Conservation (phyloP, 75 land plant genomes). For the Cupressus sempervirens region DNA sequence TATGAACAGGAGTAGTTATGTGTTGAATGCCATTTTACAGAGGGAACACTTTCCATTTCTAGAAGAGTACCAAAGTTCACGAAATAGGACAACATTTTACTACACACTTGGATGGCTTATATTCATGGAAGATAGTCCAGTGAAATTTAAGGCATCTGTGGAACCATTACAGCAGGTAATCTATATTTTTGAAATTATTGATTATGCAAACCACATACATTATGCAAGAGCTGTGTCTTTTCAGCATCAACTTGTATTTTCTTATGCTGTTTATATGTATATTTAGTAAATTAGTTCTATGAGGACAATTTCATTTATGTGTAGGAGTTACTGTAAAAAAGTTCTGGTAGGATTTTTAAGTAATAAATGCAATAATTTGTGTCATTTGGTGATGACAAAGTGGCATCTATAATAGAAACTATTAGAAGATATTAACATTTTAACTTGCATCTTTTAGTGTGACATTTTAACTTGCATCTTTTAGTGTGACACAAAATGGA, state of each 20-base stretch:
- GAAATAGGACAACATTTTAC: slow-evolving; percentile 85
- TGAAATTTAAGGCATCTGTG: slow-evolving; percentile 82
- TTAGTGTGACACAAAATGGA: neutral
- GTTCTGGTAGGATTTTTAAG: neutral
- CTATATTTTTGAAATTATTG: neutral
- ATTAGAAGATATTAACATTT: too few relatives aligned
- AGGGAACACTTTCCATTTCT: slow-evolving; percentile 94
- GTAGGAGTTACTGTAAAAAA: neutral
- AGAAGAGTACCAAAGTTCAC: slow-evolving; percentile 81
- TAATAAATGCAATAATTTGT: neutral
- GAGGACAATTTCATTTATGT: neutral
- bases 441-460: neutral
- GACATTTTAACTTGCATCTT: too few relatives aligned
- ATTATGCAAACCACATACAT: neutral
- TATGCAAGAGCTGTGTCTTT: neutral
- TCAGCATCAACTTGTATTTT: neutral
- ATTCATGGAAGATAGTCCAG: slow-evolving; percentile 87
- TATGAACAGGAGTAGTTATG: neutral
- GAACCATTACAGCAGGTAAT: slow-evolving; percentile 76
- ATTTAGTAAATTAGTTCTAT: neutral
- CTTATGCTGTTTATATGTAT: neutral
- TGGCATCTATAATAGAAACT: neutral
- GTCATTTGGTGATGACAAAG: neutral
- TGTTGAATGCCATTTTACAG: slow-evolving; percentile 30
- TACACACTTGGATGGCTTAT: slow-evolving; percentile 85